These are phyloP conservation scores for Kwoniella botswanensis DNA, from an alignment of 768 basidiomycete species.

Conservation along the genomic window DNA sequence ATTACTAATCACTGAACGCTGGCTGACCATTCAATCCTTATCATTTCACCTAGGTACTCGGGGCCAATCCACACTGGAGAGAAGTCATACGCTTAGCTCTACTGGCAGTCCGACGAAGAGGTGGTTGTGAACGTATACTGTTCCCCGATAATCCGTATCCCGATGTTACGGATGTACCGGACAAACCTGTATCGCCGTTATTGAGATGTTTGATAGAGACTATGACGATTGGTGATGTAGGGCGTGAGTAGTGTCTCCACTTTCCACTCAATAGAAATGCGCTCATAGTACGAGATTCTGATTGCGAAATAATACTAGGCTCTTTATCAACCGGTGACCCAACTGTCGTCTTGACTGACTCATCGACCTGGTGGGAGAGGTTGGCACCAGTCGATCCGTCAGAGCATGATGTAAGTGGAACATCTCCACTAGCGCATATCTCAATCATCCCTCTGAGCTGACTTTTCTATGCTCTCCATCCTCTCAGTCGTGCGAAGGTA, in stretches of 20 bases:
- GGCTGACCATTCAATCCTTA: not conserved
- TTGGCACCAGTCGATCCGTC: not conserved
- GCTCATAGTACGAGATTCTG: not conserved
- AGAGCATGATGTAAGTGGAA: constrained; percentile 9
- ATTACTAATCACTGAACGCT: no score
- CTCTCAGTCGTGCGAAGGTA: constrained; percentile 16
- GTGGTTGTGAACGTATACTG: constrained; percentile 19
- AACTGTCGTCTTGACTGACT: constrained; percentile 7
- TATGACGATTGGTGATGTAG: constrained; percentile 12
- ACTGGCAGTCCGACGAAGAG: constrained; percentile 7
- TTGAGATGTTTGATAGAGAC: constrained; percentile 21
- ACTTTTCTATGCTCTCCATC: not conserved
- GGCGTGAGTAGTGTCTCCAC: not conserved
- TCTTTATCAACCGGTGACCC: constrained; percentile 16
- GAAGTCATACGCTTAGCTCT: constrained; percentile 15
- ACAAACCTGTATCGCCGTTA: constrained; percentile 16
- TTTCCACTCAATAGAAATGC: not conserved
- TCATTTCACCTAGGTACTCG: constrained; percentile 8
- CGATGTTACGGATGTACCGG: not conserved
- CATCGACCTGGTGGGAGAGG: constrained; percentile 20
- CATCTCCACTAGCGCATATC: not conserved
- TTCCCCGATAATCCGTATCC: constrained; percentile 14
- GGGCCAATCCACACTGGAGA: constrained; percentile 24
- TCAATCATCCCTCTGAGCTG: not conserved
- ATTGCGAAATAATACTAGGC: not conserved